Evolutionary conservation across 2,329 filamentous ascomycete genomes (phyloP), one percentile per base, ranked within the genome.

Genomic region (Knufia petricola): DNA sequence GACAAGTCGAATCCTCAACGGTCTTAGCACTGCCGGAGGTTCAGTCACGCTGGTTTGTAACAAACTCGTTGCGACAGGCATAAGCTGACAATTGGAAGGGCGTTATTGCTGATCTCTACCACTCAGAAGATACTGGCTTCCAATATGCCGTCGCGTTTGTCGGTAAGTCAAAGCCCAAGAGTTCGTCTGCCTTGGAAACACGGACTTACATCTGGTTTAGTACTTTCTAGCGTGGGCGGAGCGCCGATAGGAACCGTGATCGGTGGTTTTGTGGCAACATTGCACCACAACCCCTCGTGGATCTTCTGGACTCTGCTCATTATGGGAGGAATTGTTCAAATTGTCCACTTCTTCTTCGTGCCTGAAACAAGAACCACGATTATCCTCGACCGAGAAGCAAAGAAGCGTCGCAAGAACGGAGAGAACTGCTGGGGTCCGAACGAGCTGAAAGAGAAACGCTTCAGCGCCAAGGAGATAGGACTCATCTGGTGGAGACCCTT

Each of bases 1-100:
- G 51, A 77, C 81, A n/a, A 81, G 79, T n/a, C 77, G 83, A 46
- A 74, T 76, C 9, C 71, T 86, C 0, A 77, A 77, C 37, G 79
- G 79, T 50, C 64, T 82, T 2, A 81, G 75, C 3, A 79, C 78
- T 2, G 79, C 78, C 3, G 80, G 80, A n/a, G n/a, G n/a, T n/a
- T n/a, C n/a, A n/a, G n/a, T n/a, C n/a, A n/a, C n/a, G n/a, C n/a
- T n/a, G n/a, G n/a, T n/a, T n/a, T n/a, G n/a, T n/a, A n/a, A n/a
- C n/a, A n/a, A n/a, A n/a, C n/a, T n/a, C n/a, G n/a, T n/a, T n/a
- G n/a, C n/a, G n/a, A n/a, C n/a, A n/a, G n/a, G n/a, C n/a, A n/a
- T n/a, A n/a, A n/a, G n/a, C n/a, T n/a, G n/a, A n/a, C n/a, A n/a
- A n/a, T n/a, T n/a, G n/a, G n/a, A n/a, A n/a, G n/a, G 79, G 79